Evolutionary conservation across 2,329 filamentous ascomycete species (phyloP).

Genomic region (Decorospora gaudefroyi): DNA sequence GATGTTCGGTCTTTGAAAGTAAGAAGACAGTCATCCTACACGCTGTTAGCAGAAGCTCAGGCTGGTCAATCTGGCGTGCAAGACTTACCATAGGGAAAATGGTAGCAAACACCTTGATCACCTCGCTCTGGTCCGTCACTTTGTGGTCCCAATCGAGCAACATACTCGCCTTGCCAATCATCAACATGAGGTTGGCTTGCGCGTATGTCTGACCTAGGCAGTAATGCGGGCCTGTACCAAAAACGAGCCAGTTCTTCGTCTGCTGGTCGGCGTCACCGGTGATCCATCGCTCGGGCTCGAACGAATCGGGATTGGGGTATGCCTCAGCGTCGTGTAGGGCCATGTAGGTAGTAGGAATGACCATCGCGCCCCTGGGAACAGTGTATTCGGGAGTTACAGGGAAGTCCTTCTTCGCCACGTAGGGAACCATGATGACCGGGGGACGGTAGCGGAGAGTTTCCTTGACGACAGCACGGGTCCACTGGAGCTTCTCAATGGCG

Average conservation of each 20-base stretch:
- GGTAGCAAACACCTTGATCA: slow-evolving; percentile 97
- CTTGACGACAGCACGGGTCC: slow-evolving; percentile 87
- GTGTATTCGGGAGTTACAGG: slow-evolving; percentile 86
- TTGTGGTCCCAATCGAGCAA: slow-evolving; percentile 89
- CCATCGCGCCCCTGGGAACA: slow-evolving; percentile 93
- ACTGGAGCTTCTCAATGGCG: slow-evolving; percentile 83
- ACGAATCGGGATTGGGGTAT: slow-evolving; percentile 80
- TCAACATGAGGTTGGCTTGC: slow-evolving; percentile 81
- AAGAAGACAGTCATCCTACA: slow-evolving; percentile 79
- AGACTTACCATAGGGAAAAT: slow-evolving; percentile 89
- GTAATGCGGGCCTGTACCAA: slow-evolving; percentile 94
- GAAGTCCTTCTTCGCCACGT: slow-evolving; percentile 92
- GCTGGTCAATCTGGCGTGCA: slow-evolving; percentile 1
- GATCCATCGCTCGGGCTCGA: slow-evolving; percentile 65
- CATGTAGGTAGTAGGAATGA: slow-evolving; percentile 88
- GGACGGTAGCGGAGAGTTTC: slow-evolving; percentile 76
- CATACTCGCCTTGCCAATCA: slow-evolving; percentile 88
- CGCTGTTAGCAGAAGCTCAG: slow-evolving; percentile 21
- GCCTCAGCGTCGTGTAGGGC: slow-evolving; percentile 90
- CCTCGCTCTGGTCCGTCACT: slow-evolving; percentile 79
- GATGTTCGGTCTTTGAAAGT: slow-evolving; percentile 60
- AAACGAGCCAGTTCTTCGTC: slow-evolving; percentile 96
- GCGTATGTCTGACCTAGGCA: slow-evolving; percentile 94
- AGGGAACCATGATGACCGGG: slow-evolving; percentile 96
- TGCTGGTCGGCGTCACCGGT: slow-evolving; percentile 85